Base-by-base conservation (phyloP, 2,329 filamentous ascomycete genomes). In the Curvularia sp. region DNA sequence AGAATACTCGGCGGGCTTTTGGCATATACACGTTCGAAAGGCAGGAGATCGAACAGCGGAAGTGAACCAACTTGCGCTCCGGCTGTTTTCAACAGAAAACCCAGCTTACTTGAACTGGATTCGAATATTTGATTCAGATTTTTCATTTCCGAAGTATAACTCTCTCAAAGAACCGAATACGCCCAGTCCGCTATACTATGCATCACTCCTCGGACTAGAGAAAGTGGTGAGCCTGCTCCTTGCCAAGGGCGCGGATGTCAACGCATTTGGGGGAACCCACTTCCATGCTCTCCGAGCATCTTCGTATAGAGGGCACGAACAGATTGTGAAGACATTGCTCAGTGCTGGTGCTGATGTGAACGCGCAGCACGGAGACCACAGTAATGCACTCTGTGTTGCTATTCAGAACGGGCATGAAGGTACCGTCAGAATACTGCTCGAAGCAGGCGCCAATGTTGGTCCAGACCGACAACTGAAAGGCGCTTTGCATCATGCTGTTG, bases 1-100 rank as follows among this genome's bases (percentile, higher is more conserved):
- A 49, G 10, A 27, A 6, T 76, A 76, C 48, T 54, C 68, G 32
- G 71, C 72, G 27, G 12, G 65, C 46, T 70, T 64, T 56, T 76
- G 72, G 73, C 62, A 43, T 21, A 50, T 36, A 21, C 74, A 76
- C 58, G 23, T 49, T 47, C 32, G 19, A 42, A 58, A 59, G n/a
- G 58, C 55, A 54, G 50, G 19, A 42, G 54, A 55, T 19, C 51
- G 55, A 55, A 63, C 58, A n/a, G 43, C 45, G 47, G 46, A 42
- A 49, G 53, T 25, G 18, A 61, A 46, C 52, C 48, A 18, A 19
- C 15, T 55, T 19, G 59, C 48, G 19, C 41, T 69, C 10, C 28
- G 34, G 51, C 25, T 72, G 18, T 36, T 69, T 2, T 61, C 49
- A 5, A 53, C 5, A 9, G 45, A 63, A 9, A 57, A 60, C 3